Conservation (phyloP, 2,329 filamentous ascomycete genomes). For the Beauveria caledonica region DNA sequence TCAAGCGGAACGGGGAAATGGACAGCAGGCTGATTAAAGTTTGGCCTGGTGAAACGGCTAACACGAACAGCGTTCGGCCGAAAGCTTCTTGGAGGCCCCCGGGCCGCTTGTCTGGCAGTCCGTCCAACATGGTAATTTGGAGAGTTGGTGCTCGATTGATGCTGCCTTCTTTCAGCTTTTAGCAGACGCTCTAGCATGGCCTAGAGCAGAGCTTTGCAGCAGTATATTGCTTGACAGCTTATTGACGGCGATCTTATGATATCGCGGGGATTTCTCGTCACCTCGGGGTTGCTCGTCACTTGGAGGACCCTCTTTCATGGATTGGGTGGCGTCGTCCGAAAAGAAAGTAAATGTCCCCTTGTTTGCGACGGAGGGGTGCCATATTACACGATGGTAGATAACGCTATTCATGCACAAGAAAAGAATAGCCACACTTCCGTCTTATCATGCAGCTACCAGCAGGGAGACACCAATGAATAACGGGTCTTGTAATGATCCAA, state of each 20-base stretch:
- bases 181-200: not conserved
- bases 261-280: no score
- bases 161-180: no score
- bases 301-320: not conserved
- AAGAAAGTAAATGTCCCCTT: not conserved
- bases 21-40: not conserved
- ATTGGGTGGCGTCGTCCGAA: not conserved
- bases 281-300: not conserved
- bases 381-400: not conserved
- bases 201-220: not conserved
- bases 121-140: not conserved
- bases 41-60: not conserved
- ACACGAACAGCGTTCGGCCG: not conserved
- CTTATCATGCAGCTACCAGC: not conserved
- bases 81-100: not conserved
- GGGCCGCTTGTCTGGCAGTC: no score
- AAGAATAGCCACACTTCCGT: not conserved
- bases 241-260: no score
- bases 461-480: not conserved
- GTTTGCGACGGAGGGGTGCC: constrained; percentile 4
- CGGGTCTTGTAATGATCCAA: not conserved
- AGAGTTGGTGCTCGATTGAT: no score
- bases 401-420: not conserved
- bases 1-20: not conserved
- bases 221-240: no score